Conservation (phyloP, 2,329 filamentous ascomycete species). For the Colletotrichum sp. region DNA sequence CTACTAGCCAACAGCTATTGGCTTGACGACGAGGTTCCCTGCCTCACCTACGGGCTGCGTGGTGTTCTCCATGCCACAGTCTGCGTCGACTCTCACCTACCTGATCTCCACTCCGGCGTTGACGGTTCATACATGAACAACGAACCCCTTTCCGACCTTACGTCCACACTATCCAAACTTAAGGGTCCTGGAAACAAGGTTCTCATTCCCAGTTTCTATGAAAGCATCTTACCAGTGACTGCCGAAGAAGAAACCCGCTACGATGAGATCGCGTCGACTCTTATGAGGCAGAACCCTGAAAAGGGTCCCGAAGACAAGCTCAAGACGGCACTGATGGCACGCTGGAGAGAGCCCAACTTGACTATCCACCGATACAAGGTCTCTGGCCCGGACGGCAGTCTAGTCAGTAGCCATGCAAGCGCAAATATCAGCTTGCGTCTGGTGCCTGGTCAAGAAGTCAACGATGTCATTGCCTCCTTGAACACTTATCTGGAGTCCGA, state of each 20-base stretch:
- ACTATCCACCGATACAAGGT: conserved; percentile 94
- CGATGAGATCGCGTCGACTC: conserved; percentile 79
- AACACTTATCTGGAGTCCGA: conserved; percentile 70
- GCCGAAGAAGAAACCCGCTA: conserved; percentile 81
- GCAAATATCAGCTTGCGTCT: conserved; percentile 89
- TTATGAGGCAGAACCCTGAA: conserved; percentile 74
- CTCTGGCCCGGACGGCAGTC: conserved; percentile 87
- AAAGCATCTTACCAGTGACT: conserved; percentile 78
- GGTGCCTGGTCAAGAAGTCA: conserved; percentile 90
- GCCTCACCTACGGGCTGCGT: conserved; percentile 90
- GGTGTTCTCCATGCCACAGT: conserved; percentile 94
- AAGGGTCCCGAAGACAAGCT: conserved; percentile 68
- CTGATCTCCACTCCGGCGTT: conserved; percentile 95
- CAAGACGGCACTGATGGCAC: conserved; percentile 84
- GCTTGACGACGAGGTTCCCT: conserved; percentile 95
- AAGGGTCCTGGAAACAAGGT: conserved; percentile 83
- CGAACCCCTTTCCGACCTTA: conserved; percentile 90
- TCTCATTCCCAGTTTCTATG: conserved; percentile 87
- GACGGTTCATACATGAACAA: conserved; percentile 90
- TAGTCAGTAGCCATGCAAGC: conserved; percentile 89
- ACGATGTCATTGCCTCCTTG: conserved; percentile 73
- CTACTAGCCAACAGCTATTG: conserved; percentile 97
- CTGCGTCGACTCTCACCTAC: conserved; percentile 82
- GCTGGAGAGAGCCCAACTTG: conserved; percentile 93
- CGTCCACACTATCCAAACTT: conserved; percentile 79